Conservation (phyloP, 2,329 filamentous ascomycete genomes). For the Elsinoe fawcettii region DNA sequence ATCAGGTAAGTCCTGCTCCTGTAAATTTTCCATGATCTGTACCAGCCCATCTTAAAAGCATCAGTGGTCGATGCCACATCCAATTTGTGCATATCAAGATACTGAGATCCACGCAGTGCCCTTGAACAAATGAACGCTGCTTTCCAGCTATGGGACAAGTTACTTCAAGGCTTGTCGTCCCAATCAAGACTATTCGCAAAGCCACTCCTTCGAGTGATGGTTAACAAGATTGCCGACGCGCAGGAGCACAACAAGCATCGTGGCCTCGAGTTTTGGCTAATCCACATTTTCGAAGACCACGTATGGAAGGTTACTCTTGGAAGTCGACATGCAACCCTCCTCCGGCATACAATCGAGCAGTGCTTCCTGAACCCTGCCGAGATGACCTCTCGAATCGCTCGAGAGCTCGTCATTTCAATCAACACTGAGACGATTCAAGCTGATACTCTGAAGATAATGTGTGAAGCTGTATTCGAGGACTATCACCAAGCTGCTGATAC, state of each 20-base stretch:
- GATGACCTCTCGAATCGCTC: slow-evolving; percentile 30
- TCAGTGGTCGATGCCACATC: too few species aligned
- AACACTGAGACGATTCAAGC: not conserved
- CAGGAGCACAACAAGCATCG: not conserved
- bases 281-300: not conserved
- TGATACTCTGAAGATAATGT: not conserved
- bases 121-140: not conserved
- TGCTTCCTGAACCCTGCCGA: slow-evolving; percentile 33
- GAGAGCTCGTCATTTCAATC: too few species aligned
- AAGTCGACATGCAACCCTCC: not conserved
- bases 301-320: not conserved
- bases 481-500: not conserved
- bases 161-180: not conserved
- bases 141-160: not conserved
- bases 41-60: not conserved
- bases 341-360: slow-evolving; percentile 19
- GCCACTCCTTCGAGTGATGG: not conserved
- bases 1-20: slow-evolving; percentile 6
- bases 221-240: not conserved
- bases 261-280: not conserved
- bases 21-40: slow-evolving; percentile 12
- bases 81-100: too few species aligned
- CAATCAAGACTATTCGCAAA: not conserved
- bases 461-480: not conserved
- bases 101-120: not conserved